Evolutionary conservation across 2,329 filamentous ascomycete species (phyloP).

Genomic region (Colletotrichum orbiculare): DNA sequence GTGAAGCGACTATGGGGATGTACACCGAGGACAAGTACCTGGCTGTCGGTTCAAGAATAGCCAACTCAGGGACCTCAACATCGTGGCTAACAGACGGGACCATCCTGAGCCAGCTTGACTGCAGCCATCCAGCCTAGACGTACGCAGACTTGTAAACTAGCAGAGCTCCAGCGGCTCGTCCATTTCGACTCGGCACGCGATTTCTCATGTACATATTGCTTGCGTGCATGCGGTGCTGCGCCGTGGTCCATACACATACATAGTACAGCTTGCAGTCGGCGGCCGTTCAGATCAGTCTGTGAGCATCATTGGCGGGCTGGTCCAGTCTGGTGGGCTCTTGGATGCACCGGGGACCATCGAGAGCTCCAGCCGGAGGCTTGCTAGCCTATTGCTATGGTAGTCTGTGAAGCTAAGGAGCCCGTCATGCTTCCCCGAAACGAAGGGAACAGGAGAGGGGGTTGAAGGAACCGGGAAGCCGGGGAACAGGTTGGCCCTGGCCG

Average conservation of each 20-base stretch:
- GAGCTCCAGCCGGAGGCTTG: constrained; percentile 32
- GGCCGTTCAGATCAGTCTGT: constrained; percentile 24
- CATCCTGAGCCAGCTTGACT: constrained; percentile 20
- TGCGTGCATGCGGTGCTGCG: background rate
- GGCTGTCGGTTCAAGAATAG: too few species aligned
- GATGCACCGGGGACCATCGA: constrained; percentile 26
- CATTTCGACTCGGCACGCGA: background rate
- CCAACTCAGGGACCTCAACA: background rate
- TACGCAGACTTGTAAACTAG: constrained; percentile 4
- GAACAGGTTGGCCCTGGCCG: constrained; percentile 14
- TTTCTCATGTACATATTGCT: background rate
- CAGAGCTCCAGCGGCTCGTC: constrained; percentile 10
- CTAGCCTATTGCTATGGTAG: constrained; percentile 15
- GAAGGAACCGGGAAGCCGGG: constrained; percentile 33
- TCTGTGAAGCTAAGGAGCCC: constrained; percentile 25
- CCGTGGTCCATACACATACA: background rate
- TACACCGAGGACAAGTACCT: too few species aligned
- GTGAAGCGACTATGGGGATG: too few species aligned
- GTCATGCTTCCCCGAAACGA: constrained; percentile 37
- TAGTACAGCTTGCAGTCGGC: constrained; percentile 4
- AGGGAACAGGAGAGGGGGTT: constrained; percentile 25
- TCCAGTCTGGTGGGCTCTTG: constrained; percentile 1
- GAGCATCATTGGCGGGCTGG: constrained; percentile 23
- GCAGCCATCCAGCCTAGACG: constrained; percentile 15
- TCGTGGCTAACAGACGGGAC: constrained; percentile 21